phyloP scores from a whole-genome alignment of 129 eudicot species.

The Artemisia annua region DNA sequence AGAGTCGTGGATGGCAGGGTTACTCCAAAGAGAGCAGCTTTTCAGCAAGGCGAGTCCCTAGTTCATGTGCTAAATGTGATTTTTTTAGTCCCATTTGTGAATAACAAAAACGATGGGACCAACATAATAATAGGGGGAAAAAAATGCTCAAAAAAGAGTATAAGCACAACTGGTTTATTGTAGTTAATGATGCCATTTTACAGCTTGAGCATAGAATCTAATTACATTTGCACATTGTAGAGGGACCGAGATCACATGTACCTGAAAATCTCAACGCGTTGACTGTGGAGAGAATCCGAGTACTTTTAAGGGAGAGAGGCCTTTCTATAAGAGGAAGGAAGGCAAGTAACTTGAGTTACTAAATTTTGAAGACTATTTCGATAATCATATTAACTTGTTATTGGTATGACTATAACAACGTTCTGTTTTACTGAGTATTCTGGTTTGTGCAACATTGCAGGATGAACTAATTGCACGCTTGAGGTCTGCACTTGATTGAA shows the following conservation, averaged over 20 bases:
- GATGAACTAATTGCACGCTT: slow-evolving; percentile 67
- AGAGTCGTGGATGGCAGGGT: slow-evolving; percentile 60
- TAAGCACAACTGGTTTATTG: not conserved
- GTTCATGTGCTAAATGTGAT: not conserved
- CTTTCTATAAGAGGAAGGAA: slow-evolving; percentile 69
- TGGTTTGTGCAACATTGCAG: slow-evolving; percentile 36
- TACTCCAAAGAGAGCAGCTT: slow-evolving; percentile 63
- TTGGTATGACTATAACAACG: not conserved
- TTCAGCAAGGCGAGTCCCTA: slow-evolving; percentile 52
- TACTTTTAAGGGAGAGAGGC: slow-evolving; percentile 68
- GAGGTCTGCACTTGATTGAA: slow-evolving; percentile 43
- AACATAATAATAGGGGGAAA: not conserved
- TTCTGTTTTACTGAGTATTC: not conserved
- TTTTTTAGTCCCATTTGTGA: not conserved
- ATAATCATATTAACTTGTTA: not conserved
- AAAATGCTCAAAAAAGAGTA: not conserved
- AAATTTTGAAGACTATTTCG: not conserved
- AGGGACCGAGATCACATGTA: slow-evolving; percentile 42
- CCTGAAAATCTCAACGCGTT: slow-evolving; percentile 52
- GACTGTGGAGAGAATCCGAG: slow-evolving; percentile 73
- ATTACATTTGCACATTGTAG: slow-evolving; percentile 33
- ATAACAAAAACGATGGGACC: not conserved
- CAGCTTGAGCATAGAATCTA: slow-evolving; percentile 2
- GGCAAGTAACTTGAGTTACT: slow-evolving; percentile 44
- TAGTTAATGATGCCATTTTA: not conserved